Base-by-base conservation (phyloP, 225 moss, liverwort and hornwort genomes). In the Anthoceros angustus region DNA sequence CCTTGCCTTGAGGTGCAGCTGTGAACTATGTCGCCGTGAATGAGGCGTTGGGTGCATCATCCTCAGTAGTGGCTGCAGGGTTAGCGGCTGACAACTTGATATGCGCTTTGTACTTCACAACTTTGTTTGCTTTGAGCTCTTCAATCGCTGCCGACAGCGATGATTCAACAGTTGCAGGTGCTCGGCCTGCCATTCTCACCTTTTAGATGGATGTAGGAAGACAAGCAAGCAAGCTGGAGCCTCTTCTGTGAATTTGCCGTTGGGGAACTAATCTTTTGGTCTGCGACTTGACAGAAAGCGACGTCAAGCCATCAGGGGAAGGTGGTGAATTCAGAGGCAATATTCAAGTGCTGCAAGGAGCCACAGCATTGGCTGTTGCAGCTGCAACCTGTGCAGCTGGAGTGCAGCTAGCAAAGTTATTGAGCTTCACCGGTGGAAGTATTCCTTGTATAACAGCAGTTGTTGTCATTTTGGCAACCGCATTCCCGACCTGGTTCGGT, bases 1-100 rank as follows among this genome's bases (percentile, higher is more conserved):
- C 18, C 12, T 49, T 67, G 67, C 62, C 41, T n/a, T 10, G 25
- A 66, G 62, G 40, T 77, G 66, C 84, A 93, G 98, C 98, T 71
- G 89, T 99, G 71, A 99, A 99, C 75, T 99, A 99, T 38, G 98
- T 99, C 64, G 98, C 98, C n/a, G 98, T 99, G 72, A 89, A 84
- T 62, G 98, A 99, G 84, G 92, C 98, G 43, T 78, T 99, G 65
- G 92, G 83, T 69, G 84, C 86, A 67, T 82, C 87, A 69, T 81
- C 98, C 41, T 92, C 98, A 20, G 79, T 89, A 46, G 78, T 92
- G 41, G 92, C 98, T 72, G 98, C 98, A 66, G 98, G 92, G 45
- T 79, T 99, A 69, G 98, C 98, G 43, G 87, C 98, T 62, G 92
- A 89, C 70, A 99, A 99, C 73, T 81, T 99, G 5, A 99, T 99